phyloP scores from a whole-genome alignment of 2,329 filamentous ascomycete species.

The Periconia sp. region DNA sequence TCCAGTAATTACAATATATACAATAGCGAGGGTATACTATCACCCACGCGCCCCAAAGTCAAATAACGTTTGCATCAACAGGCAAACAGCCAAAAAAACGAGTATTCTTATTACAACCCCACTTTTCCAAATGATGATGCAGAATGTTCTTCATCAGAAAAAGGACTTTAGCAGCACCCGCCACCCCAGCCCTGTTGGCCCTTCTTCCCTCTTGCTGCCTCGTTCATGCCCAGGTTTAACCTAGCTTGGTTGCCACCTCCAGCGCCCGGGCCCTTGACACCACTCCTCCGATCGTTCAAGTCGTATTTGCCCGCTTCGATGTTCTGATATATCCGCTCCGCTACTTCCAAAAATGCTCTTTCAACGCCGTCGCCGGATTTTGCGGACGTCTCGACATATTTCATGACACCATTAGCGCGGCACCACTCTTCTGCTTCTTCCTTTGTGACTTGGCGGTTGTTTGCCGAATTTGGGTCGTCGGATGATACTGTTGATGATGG shows the following conservation, averaged over 20 bases:
- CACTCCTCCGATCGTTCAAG: constrained; percentile 86
- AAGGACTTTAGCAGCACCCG: constrained; percentile 1
- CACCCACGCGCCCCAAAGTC: not conserved
- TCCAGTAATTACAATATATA: not conserved
- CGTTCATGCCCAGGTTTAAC: constrained; percentile 49
- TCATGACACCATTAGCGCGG: constrained; percentile 76
- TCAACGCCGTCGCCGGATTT: constrained; percentile 96
- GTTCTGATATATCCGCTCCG: constrained; percentile 94
- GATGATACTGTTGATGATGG: constrained; percentile 41
- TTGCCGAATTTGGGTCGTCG: constrained; percentile 45
- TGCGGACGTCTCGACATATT: constrained; percentile 94
- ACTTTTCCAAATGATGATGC: not conserved
- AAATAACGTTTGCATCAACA: not conserved
- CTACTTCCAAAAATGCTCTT: constrained; percentile 87
- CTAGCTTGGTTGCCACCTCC: constrained; percentile 44
- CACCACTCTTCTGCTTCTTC: constrained; percentile 93
- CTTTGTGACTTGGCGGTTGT: constrained; percentile 75
- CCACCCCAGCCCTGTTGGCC: constrained; percentile 36
- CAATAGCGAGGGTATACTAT: not conserved
- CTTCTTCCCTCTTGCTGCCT: constrained; percentile 36
- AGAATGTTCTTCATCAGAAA: not conserved
- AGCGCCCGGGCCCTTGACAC: constrained; percentile 73
- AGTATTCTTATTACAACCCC: not conserved
- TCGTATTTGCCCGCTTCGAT: constrained; percentile 96
- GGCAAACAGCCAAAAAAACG: not conserved